Evolutionary conservation across 2,329 filamentous ascomycete genomes (phyloP).

Genomic region (Amphichorda felina): DNA sequence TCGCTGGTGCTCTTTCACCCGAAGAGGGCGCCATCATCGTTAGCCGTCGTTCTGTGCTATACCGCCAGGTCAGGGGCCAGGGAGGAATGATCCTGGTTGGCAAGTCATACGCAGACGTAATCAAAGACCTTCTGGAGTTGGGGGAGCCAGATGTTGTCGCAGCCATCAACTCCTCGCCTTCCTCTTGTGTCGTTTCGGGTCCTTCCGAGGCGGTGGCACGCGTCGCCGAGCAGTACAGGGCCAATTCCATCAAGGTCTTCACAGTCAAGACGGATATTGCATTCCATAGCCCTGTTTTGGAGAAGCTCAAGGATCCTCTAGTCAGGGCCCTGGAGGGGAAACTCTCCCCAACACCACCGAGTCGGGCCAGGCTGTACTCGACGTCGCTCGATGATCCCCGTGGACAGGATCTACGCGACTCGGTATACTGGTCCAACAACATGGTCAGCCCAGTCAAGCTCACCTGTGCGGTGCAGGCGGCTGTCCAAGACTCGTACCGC

Average conservation of each 20-base stretch:
- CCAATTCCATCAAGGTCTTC: slow-evolving; percentile 1
- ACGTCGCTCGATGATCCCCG: slow-evolving; percentile 4
- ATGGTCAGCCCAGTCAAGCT: slow-evolving; percentile 6
- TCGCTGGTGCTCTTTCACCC: slow-evolving; percentile 4
- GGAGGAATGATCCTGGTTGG: slow-evolving; percentile 5
- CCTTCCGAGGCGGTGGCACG: slow-evolving; percentile 1
- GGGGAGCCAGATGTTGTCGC: slow-evolving; percentile 2
- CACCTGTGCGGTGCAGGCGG: slow-evolving; percentile 3
- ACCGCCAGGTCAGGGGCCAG: slow-evolving; percentile 1
- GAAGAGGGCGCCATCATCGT: slow-evolving; percentile 5
- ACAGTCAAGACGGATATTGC: slow-evolving; percentile 5
- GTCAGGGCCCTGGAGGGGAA: background rate
- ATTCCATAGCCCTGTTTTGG: slow-evolving; percentile 6
- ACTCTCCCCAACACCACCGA: background rate
- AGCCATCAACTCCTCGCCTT: slow-evolving; percentile 6
- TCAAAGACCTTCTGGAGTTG: background rate
- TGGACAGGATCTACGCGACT: background rate
- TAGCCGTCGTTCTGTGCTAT: slow-evolving; percentile 1
- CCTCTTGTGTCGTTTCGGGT: slow-evolving; percentile 4
- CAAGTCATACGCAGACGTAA: background rate
- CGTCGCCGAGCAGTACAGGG: background rate
- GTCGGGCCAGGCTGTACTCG: slow-evolving; percentile 3
- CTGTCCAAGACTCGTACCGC: slow-evolving; percentile 4
- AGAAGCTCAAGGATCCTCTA: slow-evolving; percentile 2
- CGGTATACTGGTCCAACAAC: slow-evolving; percentile 6